phyloP scores from a whole-genome alignment of 805 yeast species.

The Clavispora fructus region DNA sequence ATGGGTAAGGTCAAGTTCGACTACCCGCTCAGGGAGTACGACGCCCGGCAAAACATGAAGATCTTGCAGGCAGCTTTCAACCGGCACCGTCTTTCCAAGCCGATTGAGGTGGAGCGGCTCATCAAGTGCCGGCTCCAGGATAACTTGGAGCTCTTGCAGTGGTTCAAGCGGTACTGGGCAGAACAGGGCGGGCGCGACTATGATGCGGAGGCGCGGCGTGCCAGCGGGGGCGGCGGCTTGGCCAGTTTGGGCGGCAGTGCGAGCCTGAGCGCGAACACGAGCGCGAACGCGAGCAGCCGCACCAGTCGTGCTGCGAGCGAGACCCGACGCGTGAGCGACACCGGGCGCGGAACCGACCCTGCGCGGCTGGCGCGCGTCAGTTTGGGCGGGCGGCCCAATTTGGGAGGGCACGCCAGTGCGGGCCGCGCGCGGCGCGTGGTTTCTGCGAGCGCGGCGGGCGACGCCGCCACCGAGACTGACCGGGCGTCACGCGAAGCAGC shows the following conservation, averaged over 20 bases:
- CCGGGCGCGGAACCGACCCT: constrained; percentile 12
- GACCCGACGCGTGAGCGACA: constrained; percentile 3
- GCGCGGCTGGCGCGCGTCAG: constrained; percentile 11
- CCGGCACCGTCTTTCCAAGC: constrained; percentile 63
- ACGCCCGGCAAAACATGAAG: constrained; percentile 75
- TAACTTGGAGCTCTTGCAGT: constrained; percentile 88
- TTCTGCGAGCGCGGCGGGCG: neutral
- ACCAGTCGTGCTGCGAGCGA: constrained; percentile 4
- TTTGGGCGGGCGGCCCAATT: neutral
- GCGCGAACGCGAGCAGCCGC: constrained; percentile 4
- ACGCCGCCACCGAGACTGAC: constrained; percentile 33
- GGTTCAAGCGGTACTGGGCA: constrained; percentile 82
- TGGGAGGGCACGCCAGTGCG: neutral
- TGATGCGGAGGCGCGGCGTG: constrained; percentile 49
- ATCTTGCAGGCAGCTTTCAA: constrained; percentile 77
- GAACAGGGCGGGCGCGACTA: constrained; percentile 59
- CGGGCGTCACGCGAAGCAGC: constrained; percentile 24
- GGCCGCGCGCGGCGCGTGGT: neutral
- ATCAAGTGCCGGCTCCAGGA: constrained; percentile 90
- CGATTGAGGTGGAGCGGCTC: constrained; percentile 74
- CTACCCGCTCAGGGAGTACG: constrained; percentile 61
- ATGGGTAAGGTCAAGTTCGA: constrained; percentile 72
- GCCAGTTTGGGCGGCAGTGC: constrained; percentile 1
- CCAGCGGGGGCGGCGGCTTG: neutral
- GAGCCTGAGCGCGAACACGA: constrained; percentile 1